Conservation (phyloP, 176 grass and related monocot species). For the Alopecurus myosuroides region DNA sequence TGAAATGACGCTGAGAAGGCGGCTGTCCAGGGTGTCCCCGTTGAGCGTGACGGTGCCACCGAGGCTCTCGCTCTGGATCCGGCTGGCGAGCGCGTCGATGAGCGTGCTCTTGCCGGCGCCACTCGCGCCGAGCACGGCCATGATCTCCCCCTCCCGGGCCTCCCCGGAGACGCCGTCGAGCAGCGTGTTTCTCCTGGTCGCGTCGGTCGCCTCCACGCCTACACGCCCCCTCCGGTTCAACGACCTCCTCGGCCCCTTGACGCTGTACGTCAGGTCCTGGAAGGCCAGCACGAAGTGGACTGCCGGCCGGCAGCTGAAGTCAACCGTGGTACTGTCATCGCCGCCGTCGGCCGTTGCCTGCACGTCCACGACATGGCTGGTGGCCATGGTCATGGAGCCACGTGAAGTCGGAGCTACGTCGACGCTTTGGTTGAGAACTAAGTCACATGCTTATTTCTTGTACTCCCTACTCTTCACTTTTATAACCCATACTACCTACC, state of each 20-base stretch:
- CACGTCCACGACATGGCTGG: neutral
- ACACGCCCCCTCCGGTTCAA: neutral
- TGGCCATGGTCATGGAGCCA: neutral
- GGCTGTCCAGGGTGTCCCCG: no score
- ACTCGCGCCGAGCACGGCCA: conserved; percentile 71
- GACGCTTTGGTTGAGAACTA: no score
- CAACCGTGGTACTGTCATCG: neutral
- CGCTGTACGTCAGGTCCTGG: conserved; percentile 46
- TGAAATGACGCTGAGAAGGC: no score
- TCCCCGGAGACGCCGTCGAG: conserved; percentile 65
- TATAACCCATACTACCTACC: no score
- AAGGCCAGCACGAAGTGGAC: conserved; percentile 49
- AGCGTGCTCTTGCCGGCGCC: conserved; percentile 82
- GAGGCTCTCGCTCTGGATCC: conserved; percentile 59
- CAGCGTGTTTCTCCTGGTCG: conserved; percentile 20
- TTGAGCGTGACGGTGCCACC: no score
- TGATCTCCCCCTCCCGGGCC: conserved; percentile 62
- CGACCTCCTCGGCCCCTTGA: conserved; percentile 4
- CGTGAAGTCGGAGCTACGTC: neutral
- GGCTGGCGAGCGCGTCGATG: conserved; percentile 67
- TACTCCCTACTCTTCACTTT: no score
- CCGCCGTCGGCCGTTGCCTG: neutral
- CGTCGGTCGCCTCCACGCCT: neutral
- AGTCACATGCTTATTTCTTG: no score
- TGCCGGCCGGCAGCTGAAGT: neutral